Evolutionary conservation across 306 rosid species (phyloP), one percentile per base, ranked within the genome.

Genomic region (Sphenostylis stenocarpa): DNA sequence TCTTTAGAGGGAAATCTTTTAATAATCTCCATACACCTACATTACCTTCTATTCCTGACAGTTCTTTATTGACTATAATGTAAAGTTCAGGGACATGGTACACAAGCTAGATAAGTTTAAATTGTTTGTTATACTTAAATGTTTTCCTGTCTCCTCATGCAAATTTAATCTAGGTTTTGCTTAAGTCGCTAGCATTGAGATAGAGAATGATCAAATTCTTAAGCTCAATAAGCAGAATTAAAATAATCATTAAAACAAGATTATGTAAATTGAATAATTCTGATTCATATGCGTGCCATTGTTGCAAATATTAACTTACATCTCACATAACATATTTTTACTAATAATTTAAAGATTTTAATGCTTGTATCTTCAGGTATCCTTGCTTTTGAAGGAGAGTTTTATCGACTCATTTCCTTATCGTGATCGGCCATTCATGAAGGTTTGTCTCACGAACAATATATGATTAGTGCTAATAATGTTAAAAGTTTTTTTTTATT

Each of bases 361-460:
- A 26, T 47, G 63, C 39, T 76, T 80, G 61, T 38, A 52, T 73
- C 57, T 73, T 77, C 74, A 96, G 99, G 99, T 96, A 41, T 96
- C 99, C 1, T 85, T 96, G 86, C 99, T 96, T 82, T 72, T 96
- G 94, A 96, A 87, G 89, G 99, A 96, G 87, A 96, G 99, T 86
- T 96, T 89, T 86, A 91, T 96, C 0, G 97, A 96, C 82, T 96
- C 99, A 8, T 92, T 89, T 77, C 90, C 97, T 39, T 82, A 83
- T 63, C 96, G 91, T 6, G 99, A 92, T 84, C 94, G 87, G 44
- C 86, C 99, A 65, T 96, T 96, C 88, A 88, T 96, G 98, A 96
- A 96, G 99, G 99, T 96, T 48, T 60, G 86, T 63, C 67, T 77
- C 38, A 21, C 76, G 44, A 69, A 19, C 81, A 68, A 79, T 80